Percentiles rank a stretch among this genome's conserved stretches.
Evolutionary conservation across 176 grass and related monocot species (phyloP).

Genomic region (Phragmites australis): DNA sequence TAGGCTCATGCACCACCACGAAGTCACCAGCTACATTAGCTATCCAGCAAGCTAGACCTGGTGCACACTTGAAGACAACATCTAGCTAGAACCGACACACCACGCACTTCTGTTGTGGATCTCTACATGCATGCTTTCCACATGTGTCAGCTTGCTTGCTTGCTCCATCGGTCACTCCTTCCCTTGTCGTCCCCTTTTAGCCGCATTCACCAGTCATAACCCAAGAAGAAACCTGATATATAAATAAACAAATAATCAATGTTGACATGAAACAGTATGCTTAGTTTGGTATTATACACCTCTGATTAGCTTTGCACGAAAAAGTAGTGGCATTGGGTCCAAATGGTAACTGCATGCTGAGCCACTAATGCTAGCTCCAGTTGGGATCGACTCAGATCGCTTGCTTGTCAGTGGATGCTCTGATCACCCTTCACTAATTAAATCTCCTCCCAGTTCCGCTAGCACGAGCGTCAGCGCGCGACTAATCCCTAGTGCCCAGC

Average conservation of each 20-base stretch:
- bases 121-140: conserved; percentile 38
- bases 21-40: not conserved
- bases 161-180: conserved; percentile 48
- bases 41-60: not conserved
- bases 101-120: conserved; percentile 22
- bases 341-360: conserved; percentile 33
- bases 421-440: conserved; percentile 46
- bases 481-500: conserved; percentile 19
- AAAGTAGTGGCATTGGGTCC: conserved; percentile 19
- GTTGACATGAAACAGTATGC: conserved; percentile 41
- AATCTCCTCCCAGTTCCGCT: not conserved
- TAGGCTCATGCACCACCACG: not conserved
- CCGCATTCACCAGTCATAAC: not conserved
- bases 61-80: not conserved
- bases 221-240: not conserved
- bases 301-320: not conserved
- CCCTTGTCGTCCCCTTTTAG: not conserved
- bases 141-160: conserved; percentile 50
- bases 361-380: conserved; percentile 43
- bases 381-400: conserved; percentile 53
- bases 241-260: not conserved
- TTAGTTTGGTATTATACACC: not conserved
- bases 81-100: not conserved
- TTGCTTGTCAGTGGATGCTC: conserved; percentile 48
- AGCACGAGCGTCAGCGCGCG: too few relatives aligned